Evolutionary conservation across 768 basidiomycete species (phyloP).

Genomic region (Leccinum subtestaceum): DNA sequence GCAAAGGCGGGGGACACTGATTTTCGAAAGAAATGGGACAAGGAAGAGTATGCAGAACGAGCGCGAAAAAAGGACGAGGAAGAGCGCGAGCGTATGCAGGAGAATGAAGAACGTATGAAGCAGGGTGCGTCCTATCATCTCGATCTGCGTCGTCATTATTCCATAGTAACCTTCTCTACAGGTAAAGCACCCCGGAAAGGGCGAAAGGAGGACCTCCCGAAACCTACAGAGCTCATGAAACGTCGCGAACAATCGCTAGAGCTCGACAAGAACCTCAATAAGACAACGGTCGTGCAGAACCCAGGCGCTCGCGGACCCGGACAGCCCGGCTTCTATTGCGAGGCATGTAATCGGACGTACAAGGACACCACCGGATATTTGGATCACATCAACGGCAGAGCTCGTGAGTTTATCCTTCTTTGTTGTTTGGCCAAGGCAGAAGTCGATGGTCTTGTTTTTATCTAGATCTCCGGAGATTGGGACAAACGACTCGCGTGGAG

Average conservation of each 20-base stretch:
- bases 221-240: constrained; percentile 92
- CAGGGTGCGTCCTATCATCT: constrained; percentile 52
- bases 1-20: constrained; percentile 58
- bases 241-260: constrained; percentile 81
- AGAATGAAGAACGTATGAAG: constrained; percentile 80
- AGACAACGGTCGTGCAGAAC: constrained; percentile 92
- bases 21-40: constrained; percentile 92
- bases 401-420: constrained; percentile 57
- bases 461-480: constrained; percentile 85
- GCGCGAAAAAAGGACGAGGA: constrained; percentile 81
- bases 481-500: constrained; percentile 91
- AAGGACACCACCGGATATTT: constrained; percentile 94
- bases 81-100: constrained; percentile 78
- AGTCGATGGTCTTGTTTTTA: background rate
- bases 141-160: background rate
- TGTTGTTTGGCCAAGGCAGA: background rate
- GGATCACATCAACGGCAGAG: constrained; percentile 93
- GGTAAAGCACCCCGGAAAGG: constrained; percentile 81
- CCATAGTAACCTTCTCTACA: constrained; percentile 26
- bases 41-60: constrained; percentile 82
- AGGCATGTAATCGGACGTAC: constrained; percentile 85
- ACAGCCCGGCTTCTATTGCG: constrained; percentile 92
- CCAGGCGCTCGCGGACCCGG: constrained; percentile 81
- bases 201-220: constrained; percentile 72
- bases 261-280: constrained; percentile 91